Evolutionary conservation across 2,329 filamentous ascomycete species (phyloP), one percentile per base, ranked within the genome.

Genomic region (Monosporascus sp.): DNA sequence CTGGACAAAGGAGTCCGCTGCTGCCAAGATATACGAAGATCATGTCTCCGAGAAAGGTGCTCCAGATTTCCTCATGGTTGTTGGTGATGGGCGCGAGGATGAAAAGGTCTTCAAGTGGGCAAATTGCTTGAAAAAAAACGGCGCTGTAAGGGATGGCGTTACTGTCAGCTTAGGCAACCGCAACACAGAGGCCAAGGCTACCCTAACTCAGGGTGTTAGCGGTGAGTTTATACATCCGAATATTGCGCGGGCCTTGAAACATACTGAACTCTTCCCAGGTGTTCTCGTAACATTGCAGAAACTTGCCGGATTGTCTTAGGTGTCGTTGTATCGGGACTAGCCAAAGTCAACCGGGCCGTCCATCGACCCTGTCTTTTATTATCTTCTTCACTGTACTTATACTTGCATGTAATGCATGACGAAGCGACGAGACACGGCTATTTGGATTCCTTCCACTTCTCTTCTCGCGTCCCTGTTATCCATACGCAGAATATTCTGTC

Each of bases 61-160:
- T 0, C 82, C 91, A 1, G 91, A 97, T 67, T 97, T 97, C 70
- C 72, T 97, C 53, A 84, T 97, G 74, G 89, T 96, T 7, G 83
- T 92, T 36, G 93, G 93, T 38, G 92, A 97, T 65, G 91, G 92
- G 43, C 86, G 93, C 34, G 93, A 97, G 62, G 94, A 97, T 60
- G 93, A 97, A 67, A 88, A 90, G 62, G 88, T 96, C 20, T 97
- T 96, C 75, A 86, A 86, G 57, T 97, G 94, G 93, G 94, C 93
- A 19, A 96, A 97, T 72, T 79, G 83, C 48, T 74, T 96, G 11
- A 78, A 79, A 22, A 77, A 80, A 3, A 73, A 80, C 8, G 79
- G 80, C 19, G 73, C 74, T 2, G 79, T 91, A 44, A 73, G 84
- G 49, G 79, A 90, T 52, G 89, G 94, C 4, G 85, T 88, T 57